Conservation (phyloP, 148 eudicot species). For the Dianthus caryophyllus region DNA sequence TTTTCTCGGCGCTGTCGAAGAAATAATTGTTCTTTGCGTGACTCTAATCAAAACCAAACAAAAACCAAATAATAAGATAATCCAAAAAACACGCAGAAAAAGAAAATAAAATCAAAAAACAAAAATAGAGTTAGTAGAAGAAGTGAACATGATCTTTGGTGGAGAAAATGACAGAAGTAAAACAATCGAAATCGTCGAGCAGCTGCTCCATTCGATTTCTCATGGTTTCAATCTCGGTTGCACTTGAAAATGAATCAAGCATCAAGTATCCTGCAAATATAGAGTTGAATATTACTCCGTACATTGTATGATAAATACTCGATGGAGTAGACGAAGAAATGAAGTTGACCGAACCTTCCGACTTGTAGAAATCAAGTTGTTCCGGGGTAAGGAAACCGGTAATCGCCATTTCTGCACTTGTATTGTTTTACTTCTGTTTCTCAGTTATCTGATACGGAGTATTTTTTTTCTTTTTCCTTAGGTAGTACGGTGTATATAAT, state of each 20-base stretch:
- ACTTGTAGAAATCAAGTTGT: conserved; percentile 51
- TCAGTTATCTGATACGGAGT: too few species aligned
- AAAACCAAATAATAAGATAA: neutral
- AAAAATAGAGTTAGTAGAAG: too few species aligned
- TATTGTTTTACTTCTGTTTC: too few species aligned
- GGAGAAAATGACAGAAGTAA: conserved; percentile 61
- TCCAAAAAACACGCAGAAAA: too few species aligned
- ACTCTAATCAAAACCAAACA: conserved; percentile 36
- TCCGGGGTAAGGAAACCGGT: conserved; percentile 42
- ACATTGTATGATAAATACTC: too few species aligned
- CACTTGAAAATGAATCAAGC: conserved; percentile 65
- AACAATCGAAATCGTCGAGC: conserved; percentile 62
- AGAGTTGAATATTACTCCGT: neutral
- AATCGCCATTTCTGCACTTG: conserved; percentile 34
- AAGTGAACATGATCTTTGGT: conserved; percentile 71
- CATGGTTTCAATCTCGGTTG: conserved; percentile 50
- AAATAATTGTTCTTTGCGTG: conserved; percentile 66
- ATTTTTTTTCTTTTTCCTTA: too few species aligned
- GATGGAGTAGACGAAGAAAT: neutral
- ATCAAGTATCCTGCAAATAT: conserved; percentile 56
- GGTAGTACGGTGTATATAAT: too few species aligned
- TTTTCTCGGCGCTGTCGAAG: conserved; percentile 82
- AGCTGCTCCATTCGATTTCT: conserved; percentile 60
- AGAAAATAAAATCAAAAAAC: too few species aligned
- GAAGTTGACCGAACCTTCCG: conserved; percentile 40